A percentile compares a stretch with the other conserved stretches of the same genome.
Evolutionary conservation across 495 filamentous ascomycete species (phyloP).

Genomic region (Durotheca rogersii): DNA sequence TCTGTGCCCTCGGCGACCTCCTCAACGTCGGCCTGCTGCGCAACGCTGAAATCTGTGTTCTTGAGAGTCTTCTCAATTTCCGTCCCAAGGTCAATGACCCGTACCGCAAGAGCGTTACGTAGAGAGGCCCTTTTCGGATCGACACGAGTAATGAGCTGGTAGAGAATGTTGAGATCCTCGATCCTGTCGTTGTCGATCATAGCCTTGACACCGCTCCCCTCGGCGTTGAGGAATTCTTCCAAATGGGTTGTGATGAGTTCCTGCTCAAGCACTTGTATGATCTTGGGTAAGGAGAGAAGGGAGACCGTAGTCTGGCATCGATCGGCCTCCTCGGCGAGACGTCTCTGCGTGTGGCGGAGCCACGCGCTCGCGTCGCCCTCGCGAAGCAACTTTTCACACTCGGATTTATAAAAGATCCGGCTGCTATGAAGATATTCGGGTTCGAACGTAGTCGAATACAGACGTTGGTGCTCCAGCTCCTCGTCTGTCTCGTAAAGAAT

Average conservation of each 20-base stretch:
- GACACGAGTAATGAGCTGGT: slow-evolving; percentile 72
- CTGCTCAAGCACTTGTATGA: slow-evolving; percentile 73
- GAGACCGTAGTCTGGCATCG: slow-evolving; percentile 80
- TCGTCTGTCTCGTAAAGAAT: slow-evolving; percentile 77
- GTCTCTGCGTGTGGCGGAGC: slow-evolving; percentile 71
- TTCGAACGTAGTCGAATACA: slow-evolving; percentile 86
- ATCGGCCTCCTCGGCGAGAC: slow-evolving; percentile 76
- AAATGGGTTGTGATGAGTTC: slow-evolving; percentile 76
- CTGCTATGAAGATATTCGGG: slow-evolving; percentile 71
- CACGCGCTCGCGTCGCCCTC: slow-evolving; percentile 80
- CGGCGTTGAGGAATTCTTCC: slow-evolving; percentile 77
- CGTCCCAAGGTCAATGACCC: slow-evolving; percentile 76
- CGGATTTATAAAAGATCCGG: slow-evolving; percentile 68
- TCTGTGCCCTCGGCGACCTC: slow-evolving; percentile 52
- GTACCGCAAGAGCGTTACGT: slow-evolving; percentile 64
- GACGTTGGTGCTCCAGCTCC: slow-evolving; percentile 71
- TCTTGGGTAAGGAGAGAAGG: slow-evolving; percentile 66
- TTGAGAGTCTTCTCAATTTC: slow-evolving; percentile 74
- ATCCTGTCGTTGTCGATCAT: slow-evolving; percentile 91
- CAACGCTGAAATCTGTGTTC: slow-evolving; percentile 46
- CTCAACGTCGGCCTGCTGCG: slow-evolving; percentile 46
- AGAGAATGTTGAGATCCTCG: slow-evolving; percentile 74
- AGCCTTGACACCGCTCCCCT: slow-evolving; percentile 75
- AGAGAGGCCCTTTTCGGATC: slow-evolving; percentile 73
- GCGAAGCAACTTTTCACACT: slow-evolving; percentile 71